Evolutionary conservation across 768 basidiomycete genomes (phyloP).

Genomic region (Tylopilus vinaceipallidus): DNA sequence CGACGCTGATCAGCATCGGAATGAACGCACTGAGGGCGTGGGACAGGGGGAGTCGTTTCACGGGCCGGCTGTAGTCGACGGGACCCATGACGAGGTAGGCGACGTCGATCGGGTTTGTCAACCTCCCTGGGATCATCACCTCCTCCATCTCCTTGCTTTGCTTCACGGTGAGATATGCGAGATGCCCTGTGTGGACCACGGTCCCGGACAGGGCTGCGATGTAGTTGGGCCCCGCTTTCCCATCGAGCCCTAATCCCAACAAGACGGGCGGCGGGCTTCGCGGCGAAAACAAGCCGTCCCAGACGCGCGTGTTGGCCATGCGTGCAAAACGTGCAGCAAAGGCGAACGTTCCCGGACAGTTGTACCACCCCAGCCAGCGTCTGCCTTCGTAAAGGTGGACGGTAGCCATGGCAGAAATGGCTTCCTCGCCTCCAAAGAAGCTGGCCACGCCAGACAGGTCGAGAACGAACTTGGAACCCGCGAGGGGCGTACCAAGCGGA

Average conservation of each 20-base stretch:
- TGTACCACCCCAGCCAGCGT: slow-evolving; percentile 38
- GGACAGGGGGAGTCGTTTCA: slow-evolving; percentile 4
- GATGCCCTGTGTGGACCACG: slow-evolving; percentile 19
- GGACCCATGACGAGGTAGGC: slow-evolving; percentile 12
- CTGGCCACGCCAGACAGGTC: slow-evolving; percentile 32
- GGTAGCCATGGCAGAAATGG: slow-evolving; percentile 34
- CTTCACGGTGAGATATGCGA: slow-evolving; percentile 22
- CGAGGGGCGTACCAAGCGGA: slow-evolving; percentile 15
- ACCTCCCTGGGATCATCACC: slow-evolving; percentile 19
- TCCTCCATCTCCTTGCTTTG: slow-evolving; percentile 6
- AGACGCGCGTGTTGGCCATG: slow-evolving; percentile 26
- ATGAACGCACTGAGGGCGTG: slow-evolving; percentile 12
- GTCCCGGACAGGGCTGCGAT: slow-evolving; percentile 27
- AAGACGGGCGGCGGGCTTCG: slow-evolving; percentile 14
- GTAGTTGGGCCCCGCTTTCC: slow-evolving; percentile 27
- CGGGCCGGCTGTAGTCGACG: slow-evolving; percentile 4
- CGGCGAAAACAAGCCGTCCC: slow-evolving; percentile 26
- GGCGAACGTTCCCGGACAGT: slow-evolving; percentile 33
- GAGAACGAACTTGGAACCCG: slow-evolving; percentile 18
- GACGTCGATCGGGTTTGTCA: slow-evolving; percentile 17
- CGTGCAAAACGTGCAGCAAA: slow-evolving; percentile 33
- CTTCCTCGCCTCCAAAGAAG: slow-evolving; percentile 37
- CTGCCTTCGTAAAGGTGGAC: slow-evolving; percentile 33
- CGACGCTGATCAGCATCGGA: slow-evolving; percentile 24
- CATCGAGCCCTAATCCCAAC: slow-evolving; percentile 31